Conservation (phyloP, 2,329 filamentous ascomycete genomes). For the Neonectria sp. region DNA sequence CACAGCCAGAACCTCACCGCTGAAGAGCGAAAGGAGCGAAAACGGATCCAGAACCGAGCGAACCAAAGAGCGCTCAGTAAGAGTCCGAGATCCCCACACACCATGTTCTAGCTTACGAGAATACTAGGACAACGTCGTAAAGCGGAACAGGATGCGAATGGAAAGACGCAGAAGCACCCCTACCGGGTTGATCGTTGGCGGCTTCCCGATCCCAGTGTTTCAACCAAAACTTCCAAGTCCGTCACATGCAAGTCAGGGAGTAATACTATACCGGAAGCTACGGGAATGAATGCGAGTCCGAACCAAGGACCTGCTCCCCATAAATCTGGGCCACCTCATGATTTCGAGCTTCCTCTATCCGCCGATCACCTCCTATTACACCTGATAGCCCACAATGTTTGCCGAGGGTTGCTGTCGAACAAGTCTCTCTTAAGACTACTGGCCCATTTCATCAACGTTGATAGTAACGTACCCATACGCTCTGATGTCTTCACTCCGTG, state of each 20-base stretch:
- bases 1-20: not conserved
- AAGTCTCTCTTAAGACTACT: conserved; percentile 17
- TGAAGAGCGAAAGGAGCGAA: conserved; percentile 25
- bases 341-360: not conserved
- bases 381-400: conserved; percentile 34
- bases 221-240: not conserved
- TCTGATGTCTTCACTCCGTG: not conserved
- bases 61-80: conserved; percentile 40
- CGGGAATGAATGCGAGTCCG: too few relatives aligned
- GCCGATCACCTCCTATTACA: conserved; percentile 31
- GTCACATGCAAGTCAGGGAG: not conserved
- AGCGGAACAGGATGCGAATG: not conserved
- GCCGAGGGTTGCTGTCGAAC: conserved; percentile 28
- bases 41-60: conserved; percentile 32
- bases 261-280: not conserved
- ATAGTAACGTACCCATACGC: not conserved
- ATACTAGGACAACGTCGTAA: conserved; percentile 22
- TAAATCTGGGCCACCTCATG: rapidly evolving
- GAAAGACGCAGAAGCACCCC: not conserved
- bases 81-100: not conserved
- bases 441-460: conserved; percentile 11
- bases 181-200: conserved; percentile 36
- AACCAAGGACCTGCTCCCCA: too few relatives aligned
- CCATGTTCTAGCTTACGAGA: not conserved
- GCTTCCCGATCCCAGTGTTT: not conserved